These are phyloP conservation scores for Rhizopogon sp. DNA, from an alignment of 768 basidiomycete genomes.

Conservation along the genomic window DNA sequence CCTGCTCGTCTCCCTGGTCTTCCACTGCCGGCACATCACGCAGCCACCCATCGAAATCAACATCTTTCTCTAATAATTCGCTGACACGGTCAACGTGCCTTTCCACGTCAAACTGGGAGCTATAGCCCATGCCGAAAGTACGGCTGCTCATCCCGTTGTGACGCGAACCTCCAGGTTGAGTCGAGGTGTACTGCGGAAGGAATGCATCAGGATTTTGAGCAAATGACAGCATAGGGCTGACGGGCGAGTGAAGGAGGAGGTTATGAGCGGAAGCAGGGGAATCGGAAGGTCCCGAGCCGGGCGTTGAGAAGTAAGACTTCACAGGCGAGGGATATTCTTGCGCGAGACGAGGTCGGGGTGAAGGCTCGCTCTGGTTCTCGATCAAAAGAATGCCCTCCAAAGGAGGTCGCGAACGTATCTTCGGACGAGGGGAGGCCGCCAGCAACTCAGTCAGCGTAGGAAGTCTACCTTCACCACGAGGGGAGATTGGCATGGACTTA, in stretches of 20 bases:
- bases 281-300: constrained; percentile 28
- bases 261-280: constrained; percentile 19
- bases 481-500: constrained; percentile 2
- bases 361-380: background rate
- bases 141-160: constrained; percentile 19
- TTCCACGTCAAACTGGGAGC: constrained; percentile 57
- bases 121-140: constrained; percentile 39
- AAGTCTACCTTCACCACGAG: constrained; percentile 3
- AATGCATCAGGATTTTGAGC: constrained; percentile 31
- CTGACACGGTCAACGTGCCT: constrained; percentile 48
- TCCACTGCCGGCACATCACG: constrained; percentile 34
- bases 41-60: constrained; percentile 53
- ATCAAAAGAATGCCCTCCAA: background rate
- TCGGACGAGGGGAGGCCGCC: background rate
- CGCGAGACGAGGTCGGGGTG: background rate
- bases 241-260: constrained; percentile 29
- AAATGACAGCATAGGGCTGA: constrained; percentile 29
- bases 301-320: constrained; percentile 33
- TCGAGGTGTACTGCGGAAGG: constrained; percentile 32
- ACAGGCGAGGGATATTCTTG: constrained; percentile 24
- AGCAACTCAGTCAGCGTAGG: background rate
- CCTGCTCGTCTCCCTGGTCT: constrained; percentile 12
- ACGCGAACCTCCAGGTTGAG: constrained; percentile 23
- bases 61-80: constrained; percentile 52
- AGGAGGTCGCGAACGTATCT: background rate